Base-by-base conservation (phyloP, 2,329 filamentous ascomycete species). In the Coniochaeta prunicola region DNA sequence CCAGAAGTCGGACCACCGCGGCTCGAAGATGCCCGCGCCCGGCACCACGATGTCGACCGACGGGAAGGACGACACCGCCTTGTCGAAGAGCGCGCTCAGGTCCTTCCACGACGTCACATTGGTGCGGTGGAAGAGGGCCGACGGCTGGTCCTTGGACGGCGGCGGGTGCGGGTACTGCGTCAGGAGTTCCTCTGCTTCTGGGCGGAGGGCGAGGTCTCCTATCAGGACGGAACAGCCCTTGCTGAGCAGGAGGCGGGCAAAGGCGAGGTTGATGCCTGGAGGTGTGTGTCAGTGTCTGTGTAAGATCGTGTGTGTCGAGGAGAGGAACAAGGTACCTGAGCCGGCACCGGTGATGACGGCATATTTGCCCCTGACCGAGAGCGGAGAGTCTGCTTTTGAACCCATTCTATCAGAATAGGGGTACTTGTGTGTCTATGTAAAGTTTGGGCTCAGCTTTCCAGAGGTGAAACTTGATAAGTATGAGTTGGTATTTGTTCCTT, bases 321-420 rank as follows among this genome's bases (percentile, higher is more conserved):
- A 33, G 21, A 38, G 5, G 19, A 13, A 9, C 38, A n/a, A 30
- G 68, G 61, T 67, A 77, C 80, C 80, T 53, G 79, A 82, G 28
- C 80, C 80, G 40, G 78, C 80, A 33, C 80, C 80, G 12, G 80
- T 83, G 31, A 83, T 70, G 53, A 83, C 79, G 13, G 80, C 80
- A 13, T 78, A 76, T 65, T 76, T 78, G 56, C 74, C 75, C 2
- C 15, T 24, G 30, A 54, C 53, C 1, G 53, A 54, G 53, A 54
- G 53, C 15, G 53, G 21, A 12, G 30, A 31, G 30, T 33, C 24
- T 34, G 30, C 30, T 15, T 2, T 24, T 19, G 53, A 54, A 9
- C 30, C 30, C 45, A 50, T 50, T 45, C n/a, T 17, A 17, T 7
- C 6, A 17, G 36, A 38, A 38, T n/a, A 15, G 9, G 36, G 17